A percentile compares a stretch with the other conserved stretches of the same genome.
Evolutionary conservation across 768 basidiomycete genomes (phyloP).

Genomic region (Strobilomyces dryophilus): DNA sequence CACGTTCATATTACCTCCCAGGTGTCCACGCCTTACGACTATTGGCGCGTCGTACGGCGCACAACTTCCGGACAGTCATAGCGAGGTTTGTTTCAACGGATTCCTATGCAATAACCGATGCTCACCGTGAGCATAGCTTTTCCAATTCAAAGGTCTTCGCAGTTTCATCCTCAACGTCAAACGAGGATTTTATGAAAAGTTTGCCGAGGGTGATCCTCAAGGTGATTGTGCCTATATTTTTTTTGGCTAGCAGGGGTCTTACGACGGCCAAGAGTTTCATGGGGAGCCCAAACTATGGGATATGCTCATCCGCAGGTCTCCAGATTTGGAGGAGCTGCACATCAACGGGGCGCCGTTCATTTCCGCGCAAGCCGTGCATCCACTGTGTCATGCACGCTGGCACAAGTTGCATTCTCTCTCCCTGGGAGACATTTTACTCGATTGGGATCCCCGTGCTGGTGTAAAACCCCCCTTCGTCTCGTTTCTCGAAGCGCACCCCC

Average conservation of each 20-base stretch:
- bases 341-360: constrained; percentile 34
- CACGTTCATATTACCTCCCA: constrained; percentile 24
- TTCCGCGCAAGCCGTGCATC: constrained; percentile 45
- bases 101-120: neutral
- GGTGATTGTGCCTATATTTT: constrained; percentile 34
- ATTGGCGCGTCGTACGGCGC: constrained; percentile 62
- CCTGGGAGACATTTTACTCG: constrained; percentile 63
- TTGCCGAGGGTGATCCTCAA: constrained; percentile 49
- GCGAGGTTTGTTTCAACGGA: constrained; percentile 47
- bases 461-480: constrained; percentile 56
- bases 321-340: constrained; percentile 60
- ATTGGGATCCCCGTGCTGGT: constrained; percentile 41
- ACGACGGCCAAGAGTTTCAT: constrained; percentile 18
- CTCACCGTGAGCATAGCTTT: constrained; percentile 43
- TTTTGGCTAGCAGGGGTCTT: neutral
- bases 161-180: constrained; percentile 62
- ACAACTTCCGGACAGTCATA: constrained; percentile 51
- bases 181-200: constrained; percentile 56
- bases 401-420: constrained; percentile 55
- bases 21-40: constrained; percentile 62
- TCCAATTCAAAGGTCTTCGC: constrained; percentile 59
- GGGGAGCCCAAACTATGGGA: constrained; percentile 48
- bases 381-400: constrained; percentile 61
- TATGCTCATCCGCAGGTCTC: constrained; percentile 65
- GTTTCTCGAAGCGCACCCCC: constrained; percentile 65